A percentile compares a stretch with the other conserved stretches of the same genome.
These are phyloP conservation scores for Aspergillus piperis DNA, from an alignment of 2,329 filamentous ascomycete genomes.

Conservation along the genomic window DNA sequence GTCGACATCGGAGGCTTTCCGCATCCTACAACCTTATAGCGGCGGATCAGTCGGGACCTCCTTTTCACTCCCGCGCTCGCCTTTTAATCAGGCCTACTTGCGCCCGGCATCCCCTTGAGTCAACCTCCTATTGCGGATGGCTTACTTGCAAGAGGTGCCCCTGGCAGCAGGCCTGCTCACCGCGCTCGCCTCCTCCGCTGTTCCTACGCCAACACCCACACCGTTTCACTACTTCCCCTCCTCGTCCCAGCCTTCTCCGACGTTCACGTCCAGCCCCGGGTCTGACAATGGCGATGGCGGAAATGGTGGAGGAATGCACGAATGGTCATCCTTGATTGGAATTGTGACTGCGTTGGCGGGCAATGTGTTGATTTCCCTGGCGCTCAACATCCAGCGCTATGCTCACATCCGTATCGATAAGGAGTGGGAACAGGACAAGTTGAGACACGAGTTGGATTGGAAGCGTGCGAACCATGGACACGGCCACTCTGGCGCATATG, in stretches of 20 bases:
- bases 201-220: conserved; percentile 25
- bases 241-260: conserved; percentile 19
- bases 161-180: conserved; percentile 33
- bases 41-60: conserved; percentile 12
- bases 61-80: conserved; percentile 2
- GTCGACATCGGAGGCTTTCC: background rate
- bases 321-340: conserved; percentile 92
- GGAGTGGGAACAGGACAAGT: conserved; percentile 62
- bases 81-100: conserved; percentile 2
- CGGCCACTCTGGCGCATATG: conserved; percentile 42
- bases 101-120: background rate
- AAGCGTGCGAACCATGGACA: conserved; percentile 42
- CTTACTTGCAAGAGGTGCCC: conserved; percentile 27
- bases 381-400: conserved; percentile 94
- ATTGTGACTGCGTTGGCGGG: conserved; percentile 90
- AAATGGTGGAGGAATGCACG: conserved; percentile 25
- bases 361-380: conserved; percentile 91
- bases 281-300: conserved; percentile 23
- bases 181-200: conserved; percentile 25
- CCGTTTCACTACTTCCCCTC: conserved; percentile 18
- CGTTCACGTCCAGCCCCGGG: conserved; percentile 18
- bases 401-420: conserved; percentile 83
- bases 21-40: conserved; percentile 6
- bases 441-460: conserved; percentile 57
- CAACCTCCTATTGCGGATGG: conserved; percentile 25